phyloP scores from a whole-genome alignment of 164 flowering plant species.

The Hamamelis virginiana region DNA sequence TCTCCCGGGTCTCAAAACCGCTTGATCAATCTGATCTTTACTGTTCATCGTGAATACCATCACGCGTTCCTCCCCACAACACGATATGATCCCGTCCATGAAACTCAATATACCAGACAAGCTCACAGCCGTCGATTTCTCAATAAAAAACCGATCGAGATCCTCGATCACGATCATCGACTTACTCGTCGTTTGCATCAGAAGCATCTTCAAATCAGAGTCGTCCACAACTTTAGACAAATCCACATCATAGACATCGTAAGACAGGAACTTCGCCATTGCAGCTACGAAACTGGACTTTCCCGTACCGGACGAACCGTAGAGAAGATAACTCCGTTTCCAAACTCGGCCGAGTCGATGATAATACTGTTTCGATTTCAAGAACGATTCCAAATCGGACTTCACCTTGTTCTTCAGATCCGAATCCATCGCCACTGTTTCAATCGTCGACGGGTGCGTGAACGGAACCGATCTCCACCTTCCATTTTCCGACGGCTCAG shows the following conservation, averaged over 20 bases:
- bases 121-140: constrained; percentile 40
- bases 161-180: constrained; percentile 74
- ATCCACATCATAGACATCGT: constrained; percentile 74
- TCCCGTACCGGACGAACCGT: constrained; percentile 82
- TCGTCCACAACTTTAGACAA: constrained; percentile 44
- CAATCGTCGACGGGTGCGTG: constrained; percentile 71
- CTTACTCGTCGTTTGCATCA: constrained; percentile 51
- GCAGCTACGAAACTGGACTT: constrained; percentile 81
- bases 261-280: constrained; percentile 65
- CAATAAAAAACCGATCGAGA: constrained; percentile 50
- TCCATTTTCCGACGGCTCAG: constrained; percentile 11
- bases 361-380: constrained; percentile 71
- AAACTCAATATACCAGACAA: constrained; percentile 58
- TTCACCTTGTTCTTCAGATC: constrained; percentile 66
- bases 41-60: constrained; percentile 76
- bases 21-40: constrained; percentile 53
- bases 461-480: constrained; percentile 77
- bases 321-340: constrained; percentile 75
- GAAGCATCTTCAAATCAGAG: constrained; percentile 56
- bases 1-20: constrained; percentile 73
- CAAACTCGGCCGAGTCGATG: constrained; percentile 81
- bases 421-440: constrained; percentile 66
- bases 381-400: constrained; percentile 67
- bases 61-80: constrained; percentile 76
- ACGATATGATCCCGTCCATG: constrained; percentile 81